Base-by-base conservation (phyloP, 177 flowering plant genomes). In the Tripterygium wilfordii region DNA sequence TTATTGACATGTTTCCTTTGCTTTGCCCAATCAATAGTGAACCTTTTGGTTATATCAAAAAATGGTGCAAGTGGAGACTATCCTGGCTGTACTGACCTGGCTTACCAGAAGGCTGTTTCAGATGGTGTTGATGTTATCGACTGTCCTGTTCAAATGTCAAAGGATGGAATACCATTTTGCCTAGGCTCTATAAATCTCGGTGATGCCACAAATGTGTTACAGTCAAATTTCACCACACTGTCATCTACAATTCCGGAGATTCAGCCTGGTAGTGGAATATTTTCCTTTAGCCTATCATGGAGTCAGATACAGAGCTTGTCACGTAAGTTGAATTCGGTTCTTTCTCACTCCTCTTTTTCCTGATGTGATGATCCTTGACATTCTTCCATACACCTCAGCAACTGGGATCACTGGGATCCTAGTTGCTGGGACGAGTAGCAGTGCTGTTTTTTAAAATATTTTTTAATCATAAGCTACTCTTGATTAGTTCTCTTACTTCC, bases 1-100 rank as follows among this genome's bases (percentile, higher is more conserved):
- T n/a, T n/a, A 19, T 36, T 32, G 23, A 43, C 44, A 35, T 10
- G 8, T 23, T 44, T 41, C 5, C 28, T 48, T 36, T 35, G 15
- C 30, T 20, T 26, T 40, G 5, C 32, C 46, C 54, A 42, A 67
- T 39, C 23, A 67, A n/a, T n/a, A 90, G 99, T 25, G 14, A 61
- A 56, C 3, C 67, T 79, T 43, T 44, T 66, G 70, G 69, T 94
- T 45, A 80, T 90, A 55, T 75, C 96, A 24, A 49, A 66, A 45
- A 65, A 79, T 51, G 97, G 99, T 54, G 91, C 97, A 54, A 87
- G 97, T 67, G 99, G 99, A 59, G 66, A 75, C 42, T 85, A 67
- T 60, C 88, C 99, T 56, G 82, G 82, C 39, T 78, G 85, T 44
- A 87, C 99, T 38, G 77, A 89, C 63, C 40, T 68, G 58, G 95